Base-by-base conservation (phyloP, 495 filamentous ascomycete genomes). In the Tetracladium marchalianum region DNA sequence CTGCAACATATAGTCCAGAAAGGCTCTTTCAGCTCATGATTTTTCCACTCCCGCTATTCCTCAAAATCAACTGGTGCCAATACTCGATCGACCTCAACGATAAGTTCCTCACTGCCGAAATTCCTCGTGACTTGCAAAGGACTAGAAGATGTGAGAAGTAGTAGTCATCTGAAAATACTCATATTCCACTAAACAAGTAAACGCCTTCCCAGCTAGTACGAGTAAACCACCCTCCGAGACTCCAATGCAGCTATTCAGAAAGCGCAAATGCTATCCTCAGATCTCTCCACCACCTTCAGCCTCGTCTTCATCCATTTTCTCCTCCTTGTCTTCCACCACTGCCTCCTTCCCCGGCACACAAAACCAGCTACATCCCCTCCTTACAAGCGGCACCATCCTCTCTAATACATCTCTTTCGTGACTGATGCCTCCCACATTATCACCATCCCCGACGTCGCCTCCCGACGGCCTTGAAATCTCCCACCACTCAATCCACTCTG, bases 401-500 rank as follows among this genome's bases (percentile, higher is more conserved):
- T 66, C 64, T 9, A 59, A 24, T 2, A 50, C 35, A 47, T 61
- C 55, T 58, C 52, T 61, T 24, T 50, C 43, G 39, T 53, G 49
- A 34, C 53, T 53, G 27, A 50, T 43, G 17, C 35, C 27, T 31
- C 47, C 39, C 40, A 33, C 39, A 42, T 58, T 43, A 36, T 60
- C 44, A 50, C 54, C 6, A 35, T 44, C 38, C 46, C 51, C 1
- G 36, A 37, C 15, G 13, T 51, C 15, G 1, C 31, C 27, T 16
- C 38, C 41, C 22, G 11, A 12, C 12, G 41, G 31, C 34, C 55
- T 54, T 5, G 53, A 52, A 31, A 67, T 52, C 57, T 77, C 70
- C 78, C 80, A 85, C 75, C 81, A 87, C 57, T 89, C 83, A 40
- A 85, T 70, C 84, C 84, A 89, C 52, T 84, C 71, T 0, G 80